Conservation (phyloP, 495 filamentous ascomycete genomes). For the Talaromyces thailandensis region DNA sequence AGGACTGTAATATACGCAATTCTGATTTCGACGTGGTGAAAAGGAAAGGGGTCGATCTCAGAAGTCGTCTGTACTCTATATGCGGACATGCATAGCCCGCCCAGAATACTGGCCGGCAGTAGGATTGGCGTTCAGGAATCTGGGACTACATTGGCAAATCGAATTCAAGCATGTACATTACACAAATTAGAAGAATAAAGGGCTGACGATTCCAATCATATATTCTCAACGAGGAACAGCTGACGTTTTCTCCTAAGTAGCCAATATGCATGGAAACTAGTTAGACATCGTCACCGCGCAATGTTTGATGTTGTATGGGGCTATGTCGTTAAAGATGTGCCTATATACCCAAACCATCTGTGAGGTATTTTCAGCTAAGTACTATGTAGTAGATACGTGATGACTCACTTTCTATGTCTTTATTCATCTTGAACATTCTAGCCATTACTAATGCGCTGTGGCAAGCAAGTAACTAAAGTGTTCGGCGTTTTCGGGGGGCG, state of each 20-base stretch:
- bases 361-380: neutral
- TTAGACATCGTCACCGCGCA: no score
- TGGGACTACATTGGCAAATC: neutral
- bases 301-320: no score
- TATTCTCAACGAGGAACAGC: neutral
- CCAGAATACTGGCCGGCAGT: neutral
- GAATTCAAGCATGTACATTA: slow-evolving; percentile 1
- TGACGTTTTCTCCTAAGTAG: no score
- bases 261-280: no score
- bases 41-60: neutral
- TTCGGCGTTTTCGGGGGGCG: neutral
- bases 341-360: neutral
- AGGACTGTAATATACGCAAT: neutral
- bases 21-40: neutral
- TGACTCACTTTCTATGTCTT: neutral
- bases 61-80: neutral
- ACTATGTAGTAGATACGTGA: neutral
- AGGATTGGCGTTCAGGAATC: neutral
- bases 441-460: neutral
- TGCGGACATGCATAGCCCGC: neutral
- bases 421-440: neutral
- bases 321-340: no score
- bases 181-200: neutral
- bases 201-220: neutral
- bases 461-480: neutral